A percentile compares a stretch with the other conserved stretches of the same genome.
Evolutionary conservation across 257 asterid genomes (phyloP).

Genomic region (Rauvolfia tetraphylla): DNA sequence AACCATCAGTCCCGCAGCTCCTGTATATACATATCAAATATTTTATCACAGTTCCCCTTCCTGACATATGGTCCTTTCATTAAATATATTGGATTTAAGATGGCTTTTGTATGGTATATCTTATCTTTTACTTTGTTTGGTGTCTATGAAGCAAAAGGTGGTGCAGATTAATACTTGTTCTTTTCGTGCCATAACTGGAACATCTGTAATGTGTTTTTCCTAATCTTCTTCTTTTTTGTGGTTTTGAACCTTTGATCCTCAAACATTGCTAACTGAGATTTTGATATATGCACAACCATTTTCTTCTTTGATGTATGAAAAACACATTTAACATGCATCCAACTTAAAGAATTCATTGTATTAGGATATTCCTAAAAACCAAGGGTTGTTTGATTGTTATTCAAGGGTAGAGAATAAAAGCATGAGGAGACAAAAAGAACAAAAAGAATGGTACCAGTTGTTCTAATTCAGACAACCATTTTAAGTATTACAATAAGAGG

Average conservation of each 20-base stretch:
- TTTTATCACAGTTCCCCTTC: background rate
- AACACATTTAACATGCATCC: background rate
- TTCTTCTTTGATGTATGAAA: background rate
- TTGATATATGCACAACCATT: background rate
- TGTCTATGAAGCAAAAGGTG: background rate
- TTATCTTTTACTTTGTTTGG: background rate
- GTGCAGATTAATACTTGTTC: background rate
- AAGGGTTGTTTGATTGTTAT: background rate
- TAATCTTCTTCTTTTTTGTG: background rate
- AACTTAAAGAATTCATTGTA: background rate
- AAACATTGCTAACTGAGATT: background rate
- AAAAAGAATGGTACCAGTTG: background rate
- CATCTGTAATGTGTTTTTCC: background rate
- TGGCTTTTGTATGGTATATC: background rate
- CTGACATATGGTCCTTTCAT: background rate
- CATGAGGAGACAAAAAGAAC: background rate
- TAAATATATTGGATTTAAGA: background rate
- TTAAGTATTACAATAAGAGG: background rate
- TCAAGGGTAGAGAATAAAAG: background rate
- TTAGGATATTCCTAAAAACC: background rate
- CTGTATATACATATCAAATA: background rate
- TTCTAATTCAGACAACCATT: background rate
- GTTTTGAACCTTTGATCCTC: background rate
- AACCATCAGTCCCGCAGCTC: background rate
- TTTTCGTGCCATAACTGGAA: background rate